These are phyloP conservation scores for Thoreauomyces humboldtii DNA, from an alignment of 192 early-diverging fungal species.

Conservation along the genomic window DNA sequence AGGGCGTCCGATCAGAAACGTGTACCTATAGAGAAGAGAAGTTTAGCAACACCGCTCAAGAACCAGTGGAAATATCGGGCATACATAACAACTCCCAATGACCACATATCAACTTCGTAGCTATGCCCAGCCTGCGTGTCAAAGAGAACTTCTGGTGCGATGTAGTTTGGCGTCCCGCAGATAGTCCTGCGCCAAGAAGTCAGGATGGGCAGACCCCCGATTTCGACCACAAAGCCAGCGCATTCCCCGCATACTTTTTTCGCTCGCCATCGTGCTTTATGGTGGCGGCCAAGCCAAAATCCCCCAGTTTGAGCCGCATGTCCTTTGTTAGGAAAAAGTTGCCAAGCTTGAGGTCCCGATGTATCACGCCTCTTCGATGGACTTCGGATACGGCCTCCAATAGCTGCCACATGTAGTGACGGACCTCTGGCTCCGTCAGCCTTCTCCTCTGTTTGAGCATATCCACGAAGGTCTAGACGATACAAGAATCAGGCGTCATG, in stretches of 20 bases:
- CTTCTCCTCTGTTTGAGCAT: slow-evolving; percentile 73
- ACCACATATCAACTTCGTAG: slow-evolving; percentile 95
- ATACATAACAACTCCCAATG: slow-evolving; percentile 84
- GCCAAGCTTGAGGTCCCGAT: slow-evolving; percentile 94
- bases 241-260: slow-evolving; percentile 86
- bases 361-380: slow-evolving; percentile 78
- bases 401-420: slow-evolving; percentile 83
- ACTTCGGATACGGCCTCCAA: slow-evolving; percentile 77
- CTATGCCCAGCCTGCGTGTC: slow-evolving; percentile 78
- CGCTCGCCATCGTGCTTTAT: slow-evolving; percentile 77
- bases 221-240: neutral
- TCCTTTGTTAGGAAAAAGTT: slow-evolving; percentile 83
- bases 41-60: neutral
- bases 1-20: slow-evolving; percentile 81
- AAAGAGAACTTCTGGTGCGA: slow-evolving; percentile 93
- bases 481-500: no score
- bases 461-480: slow-evolving; percentile 74
- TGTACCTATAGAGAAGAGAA: slow-evolving; percentile 57
- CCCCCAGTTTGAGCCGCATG: slow-evolving; percentile 87
- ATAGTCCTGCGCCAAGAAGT: slow-evolving; percentile 84
- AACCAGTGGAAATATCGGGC: neutral
- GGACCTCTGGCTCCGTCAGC: slow-evolving; percentile 85
- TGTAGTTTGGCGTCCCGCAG: slow-evolving; percentile 96
- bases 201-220: no score
- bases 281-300: slow-evolving; percentile 92